Evolutionary conservation across 129 eudicot genomes (phyloP), one percentile per base, ranked within the genome.

Genomic region (Tagetes erecta): DNA sequence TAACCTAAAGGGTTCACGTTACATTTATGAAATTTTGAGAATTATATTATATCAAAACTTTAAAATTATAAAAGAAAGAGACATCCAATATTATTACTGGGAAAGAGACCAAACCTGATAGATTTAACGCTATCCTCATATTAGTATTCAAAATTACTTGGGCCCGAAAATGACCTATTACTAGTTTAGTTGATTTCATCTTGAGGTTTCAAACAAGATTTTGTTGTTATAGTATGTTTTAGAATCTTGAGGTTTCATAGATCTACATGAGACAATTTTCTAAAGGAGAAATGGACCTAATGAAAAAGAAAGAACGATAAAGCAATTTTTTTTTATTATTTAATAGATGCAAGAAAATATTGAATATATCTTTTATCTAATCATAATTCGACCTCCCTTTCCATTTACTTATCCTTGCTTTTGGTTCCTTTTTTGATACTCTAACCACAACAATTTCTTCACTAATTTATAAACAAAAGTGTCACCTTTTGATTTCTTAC

Each of bases 341-440:
- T n/a, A n/a, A n/a, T n/a, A n/a, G n/a, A n/a, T n/a, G n/a, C n/a
- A n/a, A n/a, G n/a, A n/a, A 60, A 70, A 71, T 63, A 40, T 50
- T 78, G 66, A 63, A 38, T n/a, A 50, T 6, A 71, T 55, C 65
- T 53, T 53, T 64, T n/a, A n/a, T n/a, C n/a, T n/a, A n/a, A n/a
- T 46, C 65, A 79, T 79, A 53, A 72, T 72, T 66, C 83, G 33
- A 72, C 78, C 37, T 72, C 83, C 78, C 83, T 79, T 72, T 79
- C 60, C 72, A 65, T 65, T 78, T 79, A 79, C 74, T 79, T 79
- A 79, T 79, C 74, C 62, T 31, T 52, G 66, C 78, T 56, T 79
- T 79, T 53, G 57, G 37, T 79, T 79, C 45, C 83, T 79, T 79
- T 79, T 72, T 35, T 65, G 73, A 42, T 59, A 79, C 83, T 79